Evolutionary conservation across 1,284 basidiomycete genomes (phyloP), one percentile per base, ranked within the genome.

Genomic region (Moesziomyces antarcticus): DNA sequence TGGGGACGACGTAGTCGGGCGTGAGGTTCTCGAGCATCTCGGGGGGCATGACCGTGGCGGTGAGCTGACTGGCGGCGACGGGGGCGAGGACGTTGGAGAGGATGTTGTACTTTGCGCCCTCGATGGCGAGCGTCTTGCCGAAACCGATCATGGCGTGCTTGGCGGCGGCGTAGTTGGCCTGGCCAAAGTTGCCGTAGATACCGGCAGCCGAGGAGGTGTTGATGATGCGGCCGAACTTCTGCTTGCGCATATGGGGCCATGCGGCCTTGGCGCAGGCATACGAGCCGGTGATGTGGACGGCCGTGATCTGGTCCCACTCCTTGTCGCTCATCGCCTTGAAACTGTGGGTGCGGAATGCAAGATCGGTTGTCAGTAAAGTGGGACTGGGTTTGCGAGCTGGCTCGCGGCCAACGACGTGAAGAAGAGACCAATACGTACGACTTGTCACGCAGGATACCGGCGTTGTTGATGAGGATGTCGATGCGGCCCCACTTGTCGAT

Each of bases 261-360:
- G 90, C 94, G 46, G 97, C 96, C 84, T 95, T 96, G 45, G 93
- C 92, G 85, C 94, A 97, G n/a, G 93, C 88, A 85, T 91, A 99
- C 0, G 96, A 91, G 54, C 95, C 96, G 86, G 95, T 97, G 72
- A 99, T 87, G 84, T 99, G 97, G 21, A 99, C 95, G 22, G 91
- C 90, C 56, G 89, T 88, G 70, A 98, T 83, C 41, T 82, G 78
- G 69, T 85, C 83, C 80, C 83, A 86, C 63, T 86, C 84, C 71
- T 84, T 79, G 75, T 86, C 85, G 22, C 81, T 72, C 84, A 86
- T 85, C 25, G 79, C 80, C 77, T 84, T 85, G 82, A 86, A 87
- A 57, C 43, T 69, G 55, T 27, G 18, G 24, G 42, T 30, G 22
- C 33, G 30, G 37, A 35, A 25, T 35, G 22, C 4, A 24, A 48